Conservation (phyloP, 1,139 yeast genomes). For the Hyphopichia pseudoburtonii region DNA sequence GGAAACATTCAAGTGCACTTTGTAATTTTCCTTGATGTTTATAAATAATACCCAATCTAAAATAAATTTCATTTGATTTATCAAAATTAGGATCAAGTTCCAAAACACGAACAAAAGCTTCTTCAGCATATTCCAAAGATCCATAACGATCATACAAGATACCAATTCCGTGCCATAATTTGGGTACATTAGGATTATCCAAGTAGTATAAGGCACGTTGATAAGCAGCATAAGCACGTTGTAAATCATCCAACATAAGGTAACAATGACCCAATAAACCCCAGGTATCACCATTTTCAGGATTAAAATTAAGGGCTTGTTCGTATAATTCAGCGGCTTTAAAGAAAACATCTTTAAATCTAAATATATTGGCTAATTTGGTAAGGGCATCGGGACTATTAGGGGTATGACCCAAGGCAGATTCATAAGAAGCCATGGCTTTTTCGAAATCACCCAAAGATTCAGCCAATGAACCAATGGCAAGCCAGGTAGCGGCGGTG, state of each 20-base stretch:
- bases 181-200: conserved; percentile 93
- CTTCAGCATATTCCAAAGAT: conserved; percentile 94
- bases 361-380: conserved; percentile 82
- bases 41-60: conserved; percentile 94
- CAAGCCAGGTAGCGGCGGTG: conserved; percentile 90
- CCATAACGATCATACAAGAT: conserved; percentile 95
- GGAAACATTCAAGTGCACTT: conserved; percentile 90
- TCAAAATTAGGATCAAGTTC: conserved; percentile 96
- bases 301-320: conserved; percentile 76
- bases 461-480: conserved; percentile 89
- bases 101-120: conserved; percentile 92
- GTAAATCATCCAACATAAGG: conserved; percentile 92
- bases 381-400: conserved; percentile 83
- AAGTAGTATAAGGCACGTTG: conserved; percentile 91
- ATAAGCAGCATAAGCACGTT: conserved; percentile 92
- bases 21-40: conserved; percentile 89
- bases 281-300: conserved; percentile 96
- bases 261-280: conserved; percentile 96
- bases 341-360: conserved; percentile 85
- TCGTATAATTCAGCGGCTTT: conserved; percentile 94
- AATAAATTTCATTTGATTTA: conserved; percentile 93
- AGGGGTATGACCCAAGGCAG: conserved; percentile 86
- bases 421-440: conserved; percentile 85
- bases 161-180: conserved; percentile 98
- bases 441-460: conserved; percentile 84